phyloP scores from a whole-genome alignment of 2,329 filamentous ascomycete species.

The Colletotrichum magnum region DNA sequence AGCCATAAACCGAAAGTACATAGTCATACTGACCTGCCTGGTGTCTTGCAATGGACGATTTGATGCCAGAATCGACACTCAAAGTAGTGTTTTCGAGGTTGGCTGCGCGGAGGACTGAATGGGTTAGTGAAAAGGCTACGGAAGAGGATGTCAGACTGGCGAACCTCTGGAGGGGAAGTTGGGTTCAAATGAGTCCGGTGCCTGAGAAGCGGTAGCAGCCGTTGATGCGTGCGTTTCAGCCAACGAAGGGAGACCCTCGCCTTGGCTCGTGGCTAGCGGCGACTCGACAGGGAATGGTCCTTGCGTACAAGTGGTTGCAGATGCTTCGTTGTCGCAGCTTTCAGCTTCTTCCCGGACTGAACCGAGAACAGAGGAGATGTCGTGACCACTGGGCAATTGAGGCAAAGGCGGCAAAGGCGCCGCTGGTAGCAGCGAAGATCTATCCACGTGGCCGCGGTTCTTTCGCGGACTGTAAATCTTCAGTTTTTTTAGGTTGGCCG shows the following conservation, averaged over 20 bases:
- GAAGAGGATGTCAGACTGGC: neutral
- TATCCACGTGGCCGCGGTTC: slow-evolving; percentile 18
- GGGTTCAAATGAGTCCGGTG: slow-evolving; percentile 29
- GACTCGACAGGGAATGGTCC: slow-evolving; percentile 26
- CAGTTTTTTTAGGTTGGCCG: slow-evolving; percentile 51
- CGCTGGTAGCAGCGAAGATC: slow-evolving; percentile 13
- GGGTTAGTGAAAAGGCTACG: slow-evolving; percentile 20
- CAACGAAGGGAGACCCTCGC: slow-evolving; percentile 34
- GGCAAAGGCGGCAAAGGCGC: neutral
- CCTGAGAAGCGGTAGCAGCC: slow-evolving; percentile 10
- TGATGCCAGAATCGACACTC: neutral
- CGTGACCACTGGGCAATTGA: slow-evolving; percentile 24
- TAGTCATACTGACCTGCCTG: slow-evolving; percentile 66
- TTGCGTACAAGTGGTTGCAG: slow-evolving; percentile 26
- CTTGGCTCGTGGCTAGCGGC: slow-evolving; percentile 14
- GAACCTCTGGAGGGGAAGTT: slow-evolving; percentile 32
- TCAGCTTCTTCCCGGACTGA: slow-evolving; percentile 28
- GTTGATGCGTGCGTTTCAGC: slow-evolving; percentile 31
- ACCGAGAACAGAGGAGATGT: slow-evolving; percentile 20
- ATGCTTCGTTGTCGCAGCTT: slow-evolving; percentile 9
- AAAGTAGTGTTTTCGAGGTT: slow-evolving; percentile 13
- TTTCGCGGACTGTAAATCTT: slow-evolving; percentile 44
- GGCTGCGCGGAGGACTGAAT: slow-evolving; percentile 16
- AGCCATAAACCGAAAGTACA: slow-evolving; percentile 57
- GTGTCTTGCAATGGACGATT: slow-evolving; percentile 53